These are phyloP conservation scores for Zymoseptoria tritici DNA, from an alignment of 2,329 filamentous ascomycete genomes.

Conservation along the genomic window DNA sequence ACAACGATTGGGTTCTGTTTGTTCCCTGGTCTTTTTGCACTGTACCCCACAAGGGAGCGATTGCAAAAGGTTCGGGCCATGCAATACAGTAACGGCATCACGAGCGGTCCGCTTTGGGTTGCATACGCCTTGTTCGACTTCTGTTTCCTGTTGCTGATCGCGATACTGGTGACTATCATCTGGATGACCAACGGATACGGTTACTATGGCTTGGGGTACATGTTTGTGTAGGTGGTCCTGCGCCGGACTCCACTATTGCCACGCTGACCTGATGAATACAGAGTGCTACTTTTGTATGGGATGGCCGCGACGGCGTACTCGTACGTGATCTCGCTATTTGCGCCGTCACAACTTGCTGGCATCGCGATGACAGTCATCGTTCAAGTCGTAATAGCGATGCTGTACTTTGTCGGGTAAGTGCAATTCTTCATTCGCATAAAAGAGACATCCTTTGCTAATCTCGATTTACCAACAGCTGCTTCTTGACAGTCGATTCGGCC, in stretches of 20 bases:
- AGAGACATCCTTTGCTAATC: no score
- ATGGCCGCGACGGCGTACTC: conserved; percentile 66
- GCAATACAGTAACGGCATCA: conserved; percentile 82
- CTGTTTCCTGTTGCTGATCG: conserved; percentile 56
- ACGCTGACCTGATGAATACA: no score
- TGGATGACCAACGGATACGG: conserved; percentile 34
- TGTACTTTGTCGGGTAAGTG: conserved; percentile 17
- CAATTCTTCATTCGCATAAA: no score
- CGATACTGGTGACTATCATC: conserved; percentile 58
- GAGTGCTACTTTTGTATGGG: conserved; percentile 71
- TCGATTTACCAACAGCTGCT: conserved; percentile 6
- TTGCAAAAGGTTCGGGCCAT: conserved; percentile 69
- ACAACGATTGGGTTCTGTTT: no score
- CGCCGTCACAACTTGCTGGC: conserved; percentile 27
- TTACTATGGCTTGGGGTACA: conserved; percentile 9
- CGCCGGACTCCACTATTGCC: no score
- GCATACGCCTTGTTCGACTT: conserved; percentile 77
- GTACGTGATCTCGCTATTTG: conserved; percentile 72
- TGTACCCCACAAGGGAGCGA: conserved; percentile 77
- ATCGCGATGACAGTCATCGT: conserved; percentile 16
- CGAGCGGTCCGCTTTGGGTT: conserved; percentile 70
- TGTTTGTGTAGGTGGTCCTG: conserved; percentile 13
- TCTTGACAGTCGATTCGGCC: conserved; percentile 15
- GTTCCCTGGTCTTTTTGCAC: conserved; percentile 55
- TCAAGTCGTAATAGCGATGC: conserved; percentile 15